Evolutionary conservation across 345 rosid genomes (phyloP).

Genomic region (Turritis glabra): DNA sequence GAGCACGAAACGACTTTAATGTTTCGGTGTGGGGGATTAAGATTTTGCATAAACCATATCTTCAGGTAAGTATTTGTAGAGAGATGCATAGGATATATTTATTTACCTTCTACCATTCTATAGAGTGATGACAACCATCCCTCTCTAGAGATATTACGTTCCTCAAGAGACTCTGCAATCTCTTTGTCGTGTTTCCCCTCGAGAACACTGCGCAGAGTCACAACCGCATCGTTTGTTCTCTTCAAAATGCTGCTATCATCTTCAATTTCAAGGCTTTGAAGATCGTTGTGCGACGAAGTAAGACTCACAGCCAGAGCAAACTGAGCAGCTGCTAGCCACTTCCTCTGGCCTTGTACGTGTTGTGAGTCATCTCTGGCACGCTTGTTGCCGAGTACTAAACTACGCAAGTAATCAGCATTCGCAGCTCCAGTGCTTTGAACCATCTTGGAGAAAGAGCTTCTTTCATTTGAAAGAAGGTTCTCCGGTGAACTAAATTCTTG

Average conservation of each 20-base stretch:
- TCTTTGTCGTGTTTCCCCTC: conserved; percentile 76
- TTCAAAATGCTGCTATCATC: conserved; percentile 60
- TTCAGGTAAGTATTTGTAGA: not conserved
- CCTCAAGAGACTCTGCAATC: conserved; percentile 55
- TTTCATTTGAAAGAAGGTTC: conserved; percentile 66
- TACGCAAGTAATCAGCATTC: conserved; percentile 90
- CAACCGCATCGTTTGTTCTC: conserved; percentile 77
- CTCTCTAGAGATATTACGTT: conserved; percentile 56
- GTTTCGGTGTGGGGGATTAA: not conserved
- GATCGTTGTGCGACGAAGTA: conserved; percentile 66
- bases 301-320: conserved; percentile 74
- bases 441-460: conserved; percentile 91
- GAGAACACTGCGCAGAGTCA: conserved; percentile 68
- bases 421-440: conserved; percentile 96
- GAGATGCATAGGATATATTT: not conserved
- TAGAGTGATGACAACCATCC: conserved; percentile 91
- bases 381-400: conserved; percentile 62
- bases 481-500: conserved; percentile 85
- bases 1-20: conserved; percentile 7
- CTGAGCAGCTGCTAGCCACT: conserved; percentile 66
- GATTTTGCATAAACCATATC: conserved; percentile 7
- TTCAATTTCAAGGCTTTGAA: conserved; percentile 53
- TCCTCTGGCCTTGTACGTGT: conserved; percentile 29
- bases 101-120: conserved; percentile 82
- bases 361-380: conserved; percentile 28